Evolutionary conservation across 2,329 filamentous ascomycete genomes (phyloP), one percentile per base, ranked within the genome.

Genomic region (Chrysoporthe cubensis): DNA sequence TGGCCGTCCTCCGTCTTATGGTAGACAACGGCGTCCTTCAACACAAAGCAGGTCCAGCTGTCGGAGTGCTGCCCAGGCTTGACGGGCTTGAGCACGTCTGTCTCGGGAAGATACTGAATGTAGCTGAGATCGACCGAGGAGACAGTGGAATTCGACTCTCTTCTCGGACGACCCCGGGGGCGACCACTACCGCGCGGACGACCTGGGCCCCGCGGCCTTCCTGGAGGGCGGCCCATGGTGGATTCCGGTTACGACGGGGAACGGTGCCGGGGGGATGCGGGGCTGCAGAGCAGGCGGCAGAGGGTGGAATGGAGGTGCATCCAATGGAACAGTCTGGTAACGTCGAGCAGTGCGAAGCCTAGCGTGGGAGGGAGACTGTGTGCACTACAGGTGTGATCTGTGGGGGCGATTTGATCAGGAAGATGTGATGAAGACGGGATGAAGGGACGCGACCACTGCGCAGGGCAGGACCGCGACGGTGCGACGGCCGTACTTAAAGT

Each of bases 11-110:
- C 16, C 5, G 43, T 21, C 59, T 79, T 82, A 61, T 80, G 78
- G 70, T 86, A 84, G n/a, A 92, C 83, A 21, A 85, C 81, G 48
- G 85, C 89, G 74, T 91, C 84, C 62, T 75, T 81, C 54, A 93
- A 80, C 6, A 87, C 80, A 74, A 91, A 91, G 61, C 84, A 84
- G 3, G 88, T 87, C 83, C 87, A 91, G 13, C 87, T 78, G 72
- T 87, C 80, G 14, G 79, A 75, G 64, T 81, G 71, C 72, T 62
- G n/a, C n/a, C 40, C 72, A 48, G 78, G 62, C 64, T 72, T 50
- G 40, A 72, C 71, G 0, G 78, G 75, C 66, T 80, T 80, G 9
- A 84, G 75, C 1, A 83, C 67, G 1, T 74, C 70, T 4, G 71
- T 69, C 67, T 82, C 81, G 43, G 74, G 75, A 34, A 73, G 69